phyloP scores from a whole-genome alignment of 805 yeast genomes.

The Cyberlindnera meyerae region DNA sequence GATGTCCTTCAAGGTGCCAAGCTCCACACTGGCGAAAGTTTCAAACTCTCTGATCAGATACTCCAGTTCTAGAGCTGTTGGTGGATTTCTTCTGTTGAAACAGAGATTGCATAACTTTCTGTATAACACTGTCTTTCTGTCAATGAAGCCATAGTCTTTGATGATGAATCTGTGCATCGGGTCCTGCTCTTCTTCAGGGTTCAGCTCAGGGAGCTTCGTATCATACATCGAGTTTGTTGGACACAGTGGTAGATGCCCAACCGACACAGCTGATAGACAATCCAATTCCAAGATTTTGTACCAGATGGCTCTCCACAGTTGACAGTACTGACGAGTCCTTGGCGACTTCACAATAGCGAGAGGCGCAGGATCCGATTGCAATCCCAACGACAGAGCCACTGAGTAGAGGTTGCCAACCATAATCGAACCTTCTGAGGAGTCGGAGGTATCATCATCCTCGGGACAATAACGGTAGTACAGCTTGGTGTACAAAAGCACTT shows the following conservation, averaged over 20 bases:
- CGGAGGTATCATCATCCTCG: conserved; percentile 53
- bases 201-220: conserved; percentile 28
- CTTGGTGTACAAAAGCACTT: conserved; percentile 45
- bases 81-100: conserved; percentile 29
- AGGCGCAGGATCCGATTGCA: conserved; percentile 49
- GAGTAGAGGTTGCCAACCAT: conserved; percentile 46
- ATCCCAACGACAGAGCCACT: conserved; percentile 49
- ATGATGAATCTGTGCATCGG: conserved; percentile 33
- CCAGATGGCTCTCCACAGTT: conserved; percentile 26
- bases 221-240: conserved; percentile 18
- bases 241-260: conserved; percentile 18
- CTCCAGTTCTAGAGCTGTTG: conserved; percentile 33
- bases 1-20: conserved; percentile 24
- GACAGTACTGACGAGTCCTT: conserved; percentile 11
- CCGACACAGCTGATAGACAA: conserved; percentile 9
- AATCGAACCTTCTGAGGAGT: conserved; percentile 44
- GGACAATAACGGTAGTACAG: conserved; percentile 46
- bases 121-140: conserved; percentile 28
- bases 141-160: conserved; percentile 28
- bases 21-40: conserved; percentile 21
- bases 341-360: conserved; percentile 6
- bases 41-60: conserved; percentile 33
- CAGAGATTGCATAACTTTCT: conserved; percentile 29
- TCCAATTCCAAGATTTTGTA: conserved; percentile 24
- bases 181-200: conserved; percentile 28